Evolutionary conservation across 2,329 filamentous ascomycete genomes (phyloP).

Genomic region (Colletotrichum liaoningense): DNA sequence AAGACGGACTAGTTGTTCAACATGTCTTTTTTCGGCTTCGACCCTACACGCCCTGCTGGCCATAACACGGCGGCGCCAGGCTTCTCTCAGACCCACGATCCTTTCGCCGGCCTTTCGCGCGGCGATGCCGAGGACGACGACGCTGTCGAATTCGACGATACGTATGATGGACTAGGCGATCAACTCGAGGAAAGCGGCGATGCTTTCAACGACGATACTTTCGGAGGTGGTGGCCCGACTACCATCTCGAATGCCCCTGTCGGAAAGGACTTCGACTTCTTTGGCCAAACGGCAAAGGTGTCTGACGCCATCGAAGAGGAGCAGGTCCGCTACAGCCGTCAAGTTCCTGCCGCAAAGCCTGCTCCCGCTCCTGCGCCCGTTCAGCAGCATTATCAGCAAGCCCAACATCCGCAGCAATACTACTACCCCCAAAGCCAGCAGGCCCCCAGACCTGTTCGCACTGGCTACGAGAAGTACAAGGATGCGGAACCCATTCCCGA

Average conservation of each 20-base stretch:
- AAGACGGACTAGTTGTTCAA: slow-evolving; percentile 37
- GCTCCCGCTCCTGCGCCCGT: slow-evolving; percentile 43
- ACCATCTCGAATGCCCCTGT: slow-evolving; percentile 62
- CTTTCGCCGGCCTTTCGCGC: slow-evolving; percentile 84
- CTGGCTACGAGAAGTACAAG: slow-evolving; percentile 92
- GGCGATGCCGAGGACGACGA: slow-evolving; percentile 70
- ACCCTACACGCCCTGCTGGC: slow-evolving; percentile 73
- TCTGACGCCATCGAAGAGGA: slow-evolving; percentile 90
- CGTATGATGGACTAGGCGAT: slow-evolving; percentile 94
- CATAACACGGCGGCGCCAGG: slow-evolving; percentile 79
- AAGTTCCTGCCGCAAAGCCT: slow-evolving; percentile 68
- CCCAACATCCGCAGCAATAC: slow-evolving; percentile 26
- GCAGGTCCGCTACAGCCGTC: slow-evolving; percentile 83
- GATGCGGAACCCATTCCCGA: slow-evolving; percentile 84
- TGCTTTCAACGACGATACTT: slow-evolving; percentile 97
- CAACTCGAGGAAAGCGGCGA: slow-evolving; percentile 92
- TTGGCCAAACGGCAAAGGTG: slow-evolving; percentile 90
- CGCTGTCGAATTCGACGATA: slow-evolving; percentile 88
- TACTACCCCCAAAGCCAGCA: slow-evolving; percentile 53
- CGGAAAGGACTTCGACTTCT: slow-evolving; percentile 97
- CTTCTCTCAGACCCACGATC: slow-evolving; percentile 86
- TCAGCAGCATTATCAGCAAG: slow-evolving; percentile 38
- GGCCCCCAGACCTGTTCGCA: slow-evolving; percentile 66
- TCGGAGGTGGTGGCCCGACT: slow-evolving; percentile 62
- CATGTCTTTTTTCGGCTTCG: slow-evolving; percentile 96